phyloP scores from a whole-genome alignment of 805 yeast species.

The Candida silvicultrix region DNA sequence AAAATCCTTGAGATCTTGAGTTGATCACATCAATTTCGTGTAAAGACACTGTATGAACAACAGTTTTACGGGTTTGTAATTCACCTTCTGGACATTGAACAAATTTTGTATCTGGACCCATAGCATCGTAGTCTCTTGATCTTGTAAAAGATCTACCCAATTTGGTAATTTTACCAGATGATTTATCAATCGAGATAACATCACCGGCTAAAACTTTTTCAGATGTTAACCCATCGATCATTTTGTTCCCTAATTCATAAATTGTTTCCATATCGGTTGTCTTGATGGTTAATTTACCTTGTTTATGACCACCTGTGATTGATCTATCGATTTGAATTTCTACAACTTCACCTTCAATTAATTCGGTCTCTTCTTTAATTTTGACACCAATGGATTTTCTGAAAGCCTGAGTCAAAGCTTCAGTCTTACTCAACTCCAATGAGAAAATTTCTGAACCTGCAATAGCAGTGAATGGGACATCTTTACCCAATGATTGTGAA shows the following conservation, averaged over 20 bases:
- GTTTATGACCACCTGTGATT: slow-evolving; percentile 95
- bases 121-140: slow-evolving; percentile 96
- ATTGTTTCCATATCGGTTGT: slow-evolving; percentile 99
- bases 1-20: slow-evolving; percentile 95
- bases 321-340: slow-evolving; percentile 93
- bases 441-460: slow-evolving; percentile 94
- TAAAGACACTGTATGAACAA: slow-evolving; percentile 94
- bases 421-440: slow-evolving; percentile 90
- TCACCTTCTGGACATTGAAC: slow-evolving; percentile 99
- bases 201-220: slow-evolving; percentile 98
- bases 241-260: slow-evolving; percentile 88
- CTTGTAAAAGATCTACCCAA: slow-evolving; percentile 94
- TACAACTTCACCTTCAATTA: slow-evolving; percentile 98
- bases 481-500: slow-evolving; percentile 58
- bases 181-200: slow-evolving; percentile 90
- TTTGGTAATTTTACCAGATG: slow-evolving; percentile 89
- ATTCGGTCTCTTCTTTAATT: slow-evolving; percentile 94
- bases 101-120: slow-evolving; percentile 97
- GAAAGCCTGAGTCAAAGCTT: slow-evolving; percentile 93
- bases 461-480: slow-evolving; percentile 90
- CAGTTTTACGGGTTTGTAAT: slow-evolving; percentile 90
- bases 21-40: slow-evolving; percentile 98
- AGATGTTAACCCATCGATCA: slow-evolving; percentile 90
- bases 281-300: slow-evolving; percentile 94
- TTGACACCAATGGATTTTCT: slow-evolving; percentile 93